A percentile compares a stretch with the other conserved stretches of the same genome.
Conservation (phyloP, 495 filamentous ascomycete species). For the Hypoxylon lenormandii region DNA sequence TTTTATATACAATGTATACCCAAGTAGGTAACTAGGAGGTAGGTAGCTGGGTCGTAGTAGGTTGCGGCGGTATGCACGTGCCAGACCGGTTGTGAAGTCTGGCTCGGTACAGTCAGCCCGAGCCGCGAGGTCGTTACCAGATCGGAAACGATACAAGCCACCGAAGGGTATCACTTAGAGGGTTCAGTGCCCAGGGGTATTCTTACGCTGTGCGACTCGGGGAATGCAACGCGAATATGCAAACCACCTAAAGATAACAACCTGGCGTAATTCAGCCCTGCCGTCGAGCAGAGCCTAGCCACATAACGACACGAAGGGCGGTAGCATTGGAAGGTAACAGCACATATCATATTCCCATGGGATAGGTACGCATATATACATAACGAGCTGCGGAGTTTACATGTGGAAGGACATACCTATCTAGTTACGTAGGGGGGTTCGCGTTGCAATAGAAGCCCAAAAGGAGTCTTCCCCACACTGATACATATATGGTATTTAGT, state of each 20-base stretch:
- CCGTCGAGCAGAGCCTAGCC: conserved; percentile 17
- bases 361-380: neutral
- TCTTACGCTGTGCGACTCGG: conserved; percentile 11
- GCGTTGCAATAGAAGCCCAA: too few species aligned
- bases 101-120: conserved; percentile 13
- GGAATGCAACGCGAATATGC: conserved; percentile 31
- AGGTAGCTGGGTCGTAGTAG: too few species aligned
- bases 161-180: conserved; percentile 24
- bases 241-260: conserved; percentile 26
- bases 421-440: too few species aligned
- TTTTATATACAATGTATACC: neutral
- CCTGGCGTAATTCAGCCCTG: conserved; percentile 29
- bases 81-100: neutral
- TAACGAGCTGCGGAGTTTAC: too few species aligned
- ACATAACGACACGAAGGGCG: conserved; percentile 10
- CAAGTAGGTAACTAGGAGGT: neutral
- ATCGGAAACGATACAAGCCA: conserved; percentile 33
- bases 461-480: neutral
- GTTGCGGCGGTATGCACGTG: neutral
- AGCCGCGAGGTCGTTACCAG: conserved; percentile 16
- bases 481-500: neutral
- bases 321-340: conserved; percentile 17
- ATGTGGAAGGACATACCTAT: too few species aligned
- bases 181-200: conserved; percentile 13
- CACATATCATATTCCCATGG: conserved; percentile 5